Percentiles rank a stretch among this genome's conserved stretches.
phyloP scores from a whole-genome alignment of 345 rosid genomes.

The Ricinus communis region DNA sequence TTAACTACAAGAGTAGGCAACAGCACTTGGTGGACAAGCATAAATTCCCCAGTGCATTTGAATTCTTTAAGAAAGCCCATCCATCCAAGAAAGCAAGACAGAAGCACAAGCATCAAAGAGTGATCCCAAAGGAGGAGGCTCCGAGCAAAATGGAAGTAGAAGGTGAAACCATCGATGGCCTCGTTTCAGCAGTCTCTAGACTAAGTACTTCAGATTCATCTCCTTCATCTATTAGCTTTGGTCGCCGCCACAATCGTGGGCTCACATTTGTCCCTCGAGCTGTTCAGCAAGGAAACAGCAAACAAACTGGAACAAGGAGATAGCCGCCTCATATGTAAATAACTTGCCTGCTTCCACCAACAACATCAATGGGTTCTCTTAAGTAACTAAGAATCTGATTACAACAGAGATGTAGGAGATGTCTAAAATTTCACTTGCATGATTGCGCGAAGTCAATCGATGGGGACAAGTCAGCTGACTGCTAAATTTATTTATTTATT shows the following conservation, averaged over 20 bases:
- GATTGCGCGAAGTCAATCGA: neutral
- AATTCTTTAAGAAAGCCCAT: slow-evolving; percentile 68
- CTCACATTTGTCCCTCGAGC: slow-evolving; percentile 73
- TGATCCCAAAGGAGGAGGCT: slow-evolving; percentile 32
- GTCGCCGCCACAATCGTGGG: slow-evolving; percentile 73
- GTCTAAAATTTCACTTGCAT: neutral
- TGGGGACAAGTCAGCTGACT: no score
- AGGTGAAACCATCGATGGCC: slow-evolving; percentile 57
- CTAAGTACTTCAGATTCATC: slow-evolving; percentile 70
- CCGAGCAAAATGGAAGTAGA: slow-evolving; percentile 75
- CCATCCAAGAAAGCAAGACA: slow-evolving; percentile 82
- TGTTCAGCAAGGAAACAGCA: slow-evolving; percentile 42
- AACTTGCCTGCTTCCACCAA: neutral
- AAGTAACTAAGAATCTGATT: slow-evolving; percentile 1
- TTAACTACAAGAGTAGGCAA: slow-evolving; percentile 71
- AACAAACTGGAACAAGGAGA: slow-evolving; percentile 26
- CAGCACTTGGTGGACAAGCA: slow-evolving; percentile 87
- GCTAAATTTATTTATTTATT: no score
- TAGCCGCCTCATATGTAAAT: slow-evolving; percentile 13
- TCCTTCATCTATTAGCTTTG: slow-evolving; percentile 81
- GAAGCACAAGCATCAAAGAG: slow-evolving; percentile 47
- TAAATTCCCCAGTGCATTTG: slow-evolving; percentile 80
- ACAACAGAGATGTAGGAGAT: neutral
- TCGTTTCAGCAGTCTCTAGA: slow-evolving; percentile 77
- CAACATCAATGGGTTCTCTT: neutral